A percentile compares a stretch with the other conserved stretches of the same genome.
Evolutionary conservation across 805 yeast genomes (phyloP).

Genomic region (Saccharomycopsis sp.): DNA sequence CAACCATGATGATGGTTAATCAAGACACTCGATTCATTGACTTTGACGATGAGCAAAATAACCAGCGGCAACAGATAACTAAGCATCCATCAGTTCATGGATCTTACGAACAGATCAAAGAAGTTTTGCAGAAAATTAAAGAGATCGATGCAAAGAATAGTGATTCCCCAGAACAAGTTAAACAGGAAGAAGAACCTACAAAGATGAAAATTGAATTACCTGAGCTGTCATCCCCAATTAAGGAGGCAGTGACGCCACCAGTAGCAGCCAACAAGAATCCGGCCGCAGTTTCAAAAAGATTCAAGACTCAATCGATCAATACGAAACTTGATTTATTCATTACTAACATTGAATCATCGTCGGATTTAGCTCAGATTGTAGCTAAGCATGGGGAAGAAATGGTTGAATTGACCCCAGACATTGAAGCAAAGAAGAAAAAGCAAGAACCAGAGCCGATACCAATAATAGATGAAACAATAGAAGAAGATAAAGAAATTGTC

Average conservation of each 20-base stretch:
- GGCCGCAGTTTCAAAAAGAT: conserved; percentile 7
- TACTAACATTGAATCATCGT: conserved; percentile 11
- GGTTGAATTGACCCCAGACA: conserved; percentile 4
- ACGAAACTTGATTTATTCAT: conserved; percentile 18
- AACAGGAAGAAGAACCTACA: neutral
- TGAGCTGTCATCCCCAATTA: neutral
- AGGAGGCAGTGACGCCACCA: neutral
- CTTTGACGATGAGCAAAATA: neutral
- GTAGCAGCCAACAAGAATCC: neutral
- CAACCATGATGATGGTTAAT: neutral
- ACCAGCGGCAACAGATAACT: too few relatives aligned
- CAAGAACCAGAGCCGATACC: neutral
- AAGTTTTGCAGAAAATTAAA: conserved; percentile 10
- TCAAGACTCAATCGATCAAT: conserved; percentile 12
- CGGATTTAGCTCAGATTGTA: conserved; percentile 4
- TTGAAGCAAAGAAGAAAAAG: neutral
- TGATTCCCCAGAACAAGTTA: neutral
- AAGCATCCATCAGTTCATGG: neutral
- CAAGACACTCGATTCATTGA: neutral
- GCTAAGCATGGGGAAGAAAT: conserved; percentile 8
- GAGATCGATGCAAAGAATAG: conserved; percentile 5
- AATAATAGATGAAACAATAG: too few relatives aligned
- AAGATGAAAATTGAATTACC: neutral
- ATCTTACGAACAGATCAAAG: conserved; percentile 7
- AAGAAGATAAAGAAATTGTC: neutral